These are phyloP conservation scores for Rhodomyrtus tomentosa DNA, from an alignment of 345 rosid species.

Conservation along the genomic window DNA sequence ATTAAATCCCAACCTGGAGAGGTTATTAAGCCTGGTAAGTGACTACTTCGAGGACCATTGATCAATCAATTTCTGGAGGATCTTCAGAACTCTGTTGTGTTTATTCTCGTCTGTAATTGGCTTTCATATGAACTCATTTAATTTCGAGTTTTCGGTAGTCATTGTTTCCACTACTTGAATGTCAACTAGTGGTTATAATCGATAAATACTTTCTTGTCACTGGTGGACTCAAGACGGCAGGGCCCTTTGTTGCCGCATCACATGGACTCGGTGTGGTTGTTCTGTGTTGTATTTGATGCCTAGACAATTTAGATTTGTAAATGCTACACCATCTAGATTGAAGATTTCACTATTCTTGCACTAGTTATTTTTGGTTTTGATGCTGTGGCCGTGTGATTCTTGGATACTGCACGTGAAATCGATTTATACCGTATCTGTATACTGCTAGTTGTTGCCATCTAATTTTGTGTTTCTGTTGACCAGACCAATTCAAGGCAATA, in stretches of 20 bases:
- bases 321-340: neutral
- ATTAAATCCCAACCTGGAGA: constrained; percentile 54
- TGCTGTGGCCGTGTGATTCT: neutral
- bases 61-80: neutral
- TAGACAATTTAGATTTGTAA: neutral
- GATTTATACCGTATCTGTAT: neutral
- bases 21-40: constrained; percentile 49
- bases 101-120: neutral
- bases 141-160: neutral
- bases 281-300: neutral
- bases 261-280: neutral
- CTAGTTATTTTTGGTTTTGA: neutral
- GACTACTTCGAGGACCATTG: neutral
- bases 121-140: neutral
- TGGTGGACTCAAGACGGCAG: neutral
- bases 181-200: neutral
- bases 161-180: neutral
- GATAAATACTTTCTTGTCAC: neutral
- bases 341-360: neutral
- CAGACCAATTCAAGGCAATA: constrained; percentile 42
- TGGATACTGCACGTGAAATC: neutral
- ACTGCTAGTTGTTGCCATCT: neutral
- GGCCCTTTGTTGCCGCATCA: neutral
- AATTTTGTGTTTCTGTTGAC: neutral
- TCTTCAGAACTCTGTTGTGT: neutral